Percentiles rank a stretch among this genome's conserved stretches.
Evolutionary conservation across 108 stramenopile genomes (phyloP).

Genomic region (Epithemia pelagica): DNA sequence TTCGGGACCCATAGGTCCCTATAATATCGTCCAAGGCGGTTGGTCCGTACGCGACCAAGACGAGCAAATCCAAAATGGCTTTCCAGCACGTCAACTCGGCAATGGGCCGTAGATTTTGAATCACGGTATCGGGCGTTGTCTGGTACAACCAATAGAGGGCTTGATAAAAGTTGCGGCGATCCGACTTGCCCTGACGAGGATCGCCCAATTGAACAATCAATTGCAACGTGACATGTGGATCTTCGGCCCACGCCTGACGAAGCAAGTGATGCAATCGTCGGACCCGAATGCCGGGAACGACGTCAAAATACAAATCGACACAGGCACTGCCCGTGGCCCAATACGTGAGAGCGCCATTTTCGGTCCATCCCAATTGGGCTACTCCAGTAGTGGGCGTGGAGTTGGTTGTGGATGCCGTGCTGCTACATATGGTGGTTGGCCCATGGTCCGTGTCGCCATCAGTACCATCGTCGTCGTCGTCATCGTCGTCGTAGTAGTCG

Average conservation of each 20-base stretch:
- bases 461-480: too few species aligned
- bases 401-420: too few species aligned
- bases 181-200: background rate
- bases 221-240: conserved; percentile 1
- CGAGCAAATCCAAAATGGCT: background rate
- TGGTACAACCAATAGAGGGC: conserved; percentile 2
- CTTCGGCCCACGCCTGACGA: background rate
- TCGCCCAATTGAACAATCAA: conserved; percentile 7
- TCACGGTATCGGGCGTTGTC: background rate
- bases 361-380: background rate
- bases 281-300: background rate
- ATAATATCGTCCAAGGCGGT: background rate
- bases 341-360: conserved; percentile 1
- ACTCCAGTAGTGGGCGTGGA: too few species aligned
- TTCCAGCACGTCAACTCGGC: background rate
- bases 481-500: too few species aligned
- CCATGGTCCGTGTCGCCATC: too few species aligned
- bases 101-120: background rate
- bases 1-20: background rate
- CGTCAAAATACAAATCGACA: conserved; percentile 3
- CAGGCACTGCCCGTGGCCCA: background rate
- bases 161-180: background rate
- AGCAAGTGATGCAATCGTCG: background rate
- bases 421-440: too few species aligned
- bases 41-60: background rate